phyloP scores from a whole-genome alignment of 192 early-diverging fungal species.

The Backusella macrospora region DNA sequence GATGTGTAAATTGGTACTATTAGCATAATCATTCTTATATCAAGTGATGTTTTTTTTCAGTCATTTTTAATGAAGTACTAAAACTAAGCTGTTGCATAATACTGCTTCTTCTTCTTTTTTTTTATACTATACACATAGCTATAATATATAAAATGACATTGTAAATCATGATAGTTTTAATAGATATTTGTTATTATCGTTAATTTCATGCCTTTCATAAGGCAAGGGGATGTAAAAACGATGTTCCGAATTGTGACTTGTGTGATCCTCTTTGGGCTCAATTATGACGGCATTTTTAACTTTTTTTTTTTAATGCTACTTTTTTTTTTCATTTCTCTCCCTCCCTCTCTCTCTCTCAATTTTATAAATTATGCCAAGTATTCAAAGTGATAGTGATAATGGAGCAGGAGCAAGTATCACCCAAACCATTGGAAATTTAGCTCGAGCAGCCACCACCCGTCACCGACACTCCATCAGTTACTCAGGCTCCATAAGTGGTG shows the following conservation, averaged over 20 bases:
- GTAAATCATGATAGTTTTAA: no score
- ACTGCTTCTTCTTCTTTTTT: no score
- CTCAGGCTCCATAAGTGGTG: no score
- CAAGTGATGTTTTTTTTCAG: no score
- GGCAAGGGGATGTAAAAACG: not conserved
- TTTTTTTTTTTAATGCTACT: not conserved
- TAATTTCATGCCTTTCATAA: not conserved
- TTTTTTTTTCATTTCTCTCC: not conserved
- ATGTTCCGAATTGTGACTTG: constrained; percentile 6
- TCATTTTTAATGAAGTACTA: no score
- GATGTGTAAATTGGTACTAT: no score
- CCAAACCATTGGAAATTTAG: constrained; percentile 16
- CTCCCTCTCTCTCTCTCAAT: not conserved
- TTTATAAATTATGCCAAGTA: not conserved
- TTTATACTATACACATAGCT: no score
- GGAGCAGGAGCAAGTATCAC: not conserved
- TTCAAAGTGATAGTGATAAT: not conserved
- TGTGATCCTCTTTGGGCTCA: not conserved
- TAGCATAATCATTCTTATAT: no score
- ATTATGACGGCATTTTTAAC: not conserved
- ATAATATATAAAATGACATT: no score
- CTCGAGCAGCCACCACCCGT: constrained; percentile 6
- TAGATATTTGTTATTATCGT: no score
- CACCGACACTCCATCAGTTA: not conserved
- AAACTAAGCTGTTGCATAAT: no score